Conservation (phyloP, 805 yeast genomes). For the Cephaloascus fragrans region DNA sequence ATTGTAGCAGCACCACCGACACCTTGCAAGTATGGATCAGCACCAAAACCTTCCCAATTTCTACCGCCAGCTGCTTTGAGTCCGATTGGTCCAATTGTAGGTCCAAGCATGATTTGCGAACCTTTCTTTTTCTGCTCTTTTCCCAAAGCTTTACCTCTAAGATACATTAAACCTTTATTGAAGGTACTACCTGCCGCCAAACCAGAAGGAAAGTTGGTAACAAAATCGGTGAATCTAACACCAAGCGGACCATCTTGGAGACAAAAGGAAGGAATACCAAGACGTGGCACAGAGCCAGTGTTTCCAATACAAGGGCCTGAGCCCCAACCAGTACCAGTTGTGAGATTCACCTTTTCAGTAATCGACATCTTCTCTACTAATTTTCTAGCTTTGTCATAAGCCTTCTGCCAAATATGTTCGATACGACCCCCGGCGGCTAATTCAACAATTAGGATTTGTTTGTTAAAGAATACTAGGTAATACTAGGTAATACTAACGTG, state of each 20-base stretch:
- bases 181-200: slow-evolving; percentile 50
- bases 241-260: slow-evolving; percentile 59
- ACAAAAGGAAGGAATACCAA: slow-evolving; percentile 45
- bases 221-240: slow-evolving; percentile 45
- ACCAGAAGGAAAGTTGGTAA: slow-evolving; percentile 50
- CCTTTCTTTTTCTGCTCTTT: slow-evolving; percentile 45
- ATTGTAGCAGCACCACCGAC: slow-evolving; percentile 41
- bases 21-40: slow-evolving; percentile 55
- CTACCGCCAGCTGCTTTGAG: slow-evolving; percentile 55
- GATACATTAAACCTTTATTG: slow-evolving; percentile 38
- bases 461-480: background rate
- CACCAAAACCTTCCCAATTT: slow-evolving; percentile 55
- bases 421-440: slow-evolving; percentile 35
- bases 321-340: slow-evolving; percentile 59
- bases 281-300: slow-evolving; percentile 46
- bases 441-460: slow-evolving; percentile 4
- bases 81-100: slow-evolving; percentile 53
- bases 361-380: slow-evolving; percentile 47
- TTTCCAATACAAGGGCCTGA: slow-evolving; percentile 55
- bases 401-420: slow-evolving; percentile 45
- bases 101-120: slow-evolving; percentile 46
- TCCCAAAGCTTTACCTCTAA: slow-evolving; percentile 49
- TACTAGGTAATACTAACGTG: slow-evolving; percentile 18
- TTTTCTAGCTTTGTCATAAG: slow-evolving; percentile 44
- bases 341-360: slow-evolving; percentile 50